Percentiles rank a stretch among this genome's conserved stretches.
phyloP scores from a whole-genome alignment of 768 basidiomycete species.

The Trametes gibbosa region DNA sequence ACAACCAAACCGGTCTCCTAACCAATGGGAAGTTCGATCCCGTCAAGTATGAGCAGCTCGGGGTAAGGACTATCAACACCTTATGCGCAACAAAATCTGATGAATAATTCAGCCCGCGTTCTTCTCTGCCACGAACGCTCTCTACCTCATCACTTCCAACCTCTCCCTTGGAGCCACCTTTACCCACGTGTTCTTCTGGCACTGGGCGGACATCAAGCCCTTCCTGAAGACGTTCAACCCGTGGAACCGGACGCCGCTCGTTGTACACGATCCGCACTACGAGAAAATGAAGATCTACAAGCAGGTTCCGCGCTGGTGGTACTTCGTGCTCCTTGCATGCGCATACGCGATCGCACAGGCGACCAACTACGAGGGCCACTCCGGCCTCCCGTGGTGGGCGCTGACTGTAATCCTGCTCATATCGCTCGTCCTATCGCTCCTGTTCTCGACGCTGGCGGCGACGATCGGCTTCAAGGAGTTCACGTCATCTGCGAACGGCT shows the following conservation, averaged over 20 bases:
- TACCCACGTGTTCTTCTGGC: constrained; percentile 36
- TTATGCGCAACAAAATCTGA: neutral
- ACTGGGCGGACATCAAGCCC: constrained; percentile 35
- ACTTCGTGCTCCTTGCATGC: constrained; percentile 39
- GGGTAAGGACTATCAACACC: constrained; percentile 8
- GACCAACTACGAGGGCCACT: constrained; percentile 45
- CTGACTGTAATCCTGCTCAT: constrained; percentile 52
- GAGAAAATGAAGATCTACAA: constrained; percentile 50
- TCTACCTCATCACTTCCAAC: constrained; percentile 35
- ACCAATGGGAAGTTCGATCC: constrained; percentile 35
- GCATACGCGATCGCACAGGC: constrained; percentile 51
- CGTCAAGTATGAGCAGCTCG: constrained; percentile 26
- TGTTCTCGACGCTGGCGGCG: constrained; percentile 51
- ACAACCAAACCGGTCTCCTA: constrained; percentile 49
- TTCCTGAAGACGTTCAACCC: constrained; percentile 35
- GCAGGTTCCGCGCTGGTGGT: constrained; percentile 54
- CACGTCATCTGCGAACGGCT: constrained; percentile 29
- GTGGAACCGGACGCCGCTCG: constrained; percentile 30
- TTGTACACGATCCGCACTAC: constrained; percentile 45
- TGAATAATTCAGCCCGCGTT: constrained; percentile 27
- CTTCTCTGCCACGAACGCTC: constrained; percentile 37
- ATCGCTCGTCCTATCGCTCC: constrained; percentile 49
- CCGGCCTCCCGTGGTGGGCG: constrained; percentile 55
- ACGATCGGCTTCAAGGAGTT: constrained; percentile 30
- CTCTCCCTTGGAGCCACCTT: constrained; percentile 33